Percentiles rank a stretch among this genome's conserved stretches.
phyloP scores from a whole-genome alignment of 352 stramenopile genomes.

The Globisporangium lucens region DNA sequence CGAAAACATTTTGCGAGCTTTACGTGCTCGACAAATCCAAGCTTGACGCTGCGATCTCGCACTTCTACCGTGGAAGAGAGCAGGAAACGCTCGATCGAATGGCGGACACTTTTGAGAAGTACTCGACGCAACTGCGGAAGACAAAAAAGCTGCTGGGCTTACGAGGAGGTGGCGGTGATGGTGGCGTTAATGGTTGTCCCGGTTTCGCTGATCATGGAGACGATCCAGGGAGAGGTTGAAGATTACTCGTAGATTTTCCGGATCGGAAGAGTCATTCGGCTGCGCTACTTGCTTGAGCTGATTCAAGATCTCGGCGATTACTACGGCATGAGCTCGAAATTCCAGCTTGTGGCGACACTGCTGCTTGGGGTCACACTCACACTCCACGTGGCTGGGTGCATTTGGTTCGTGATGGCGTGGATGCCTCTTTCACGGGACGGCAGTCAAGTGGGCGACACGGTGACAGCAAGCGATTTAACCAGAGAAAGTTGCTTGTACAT shows the following conservation, averaged over 20 bases:
- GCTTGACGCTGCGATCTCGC: slow-evolving; percentile 51
- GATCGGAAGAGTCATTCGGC: slow-evolving; percentile 40
- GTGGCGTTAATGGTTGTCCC: slow-evolving; percentile 25
- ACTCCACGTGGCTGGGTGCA: slow-evolving; percentile 59
- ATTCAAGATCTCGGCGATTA: slow-evolving; percentile 55
- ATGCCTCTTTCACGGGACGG: slow-evolving; percentile 23
- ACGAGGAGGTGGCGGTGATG: slow-evolving; percentile 24
- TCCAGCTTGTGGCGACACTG: slow-evolving; percentile 43
- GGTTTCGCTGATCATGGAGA: slow-evolving; percentile 44
- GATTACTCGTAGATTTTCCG: slow-evolving; percentile 44
- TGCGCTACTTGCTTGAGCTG: slow-evolving; percentile 39
- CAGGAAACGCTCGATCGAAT: slow-evolving; percentile 32
- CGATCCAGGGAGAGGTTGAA: slow-evolving; percentile 20
- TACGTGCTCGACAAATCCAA: slow-evolving; percentile 63
- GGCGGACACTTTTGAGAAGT: slow-evolving; percentile 44
- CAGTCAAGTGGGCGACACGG: not conserved
- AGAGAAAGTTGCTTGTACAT: slow-evolving; percentile 44
- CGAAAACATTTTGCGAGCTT: slow-evolving; percentile 82
- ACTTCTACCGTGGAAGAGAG: slow-evolving; percentile 49
- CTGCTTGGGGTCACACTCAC: slow-evolving; percentile 48
- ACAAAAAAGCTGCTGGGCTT: slow-evolving; percentile 72
- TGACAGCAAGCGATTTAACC: slow-evolving; percentile 12
- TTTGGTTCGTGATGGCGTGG: slow-evolving; percentile 74
- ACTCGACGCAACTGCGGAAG: slow-evolving; percentile 63
- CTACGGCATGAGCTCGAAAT: slow-evolving; percentile 59